Evolutionary conservation across 257 asterid genomes (phyloP), one percentile per base, ranked within the genome.

Genomic region (Solanum paucissectum): DNA sequence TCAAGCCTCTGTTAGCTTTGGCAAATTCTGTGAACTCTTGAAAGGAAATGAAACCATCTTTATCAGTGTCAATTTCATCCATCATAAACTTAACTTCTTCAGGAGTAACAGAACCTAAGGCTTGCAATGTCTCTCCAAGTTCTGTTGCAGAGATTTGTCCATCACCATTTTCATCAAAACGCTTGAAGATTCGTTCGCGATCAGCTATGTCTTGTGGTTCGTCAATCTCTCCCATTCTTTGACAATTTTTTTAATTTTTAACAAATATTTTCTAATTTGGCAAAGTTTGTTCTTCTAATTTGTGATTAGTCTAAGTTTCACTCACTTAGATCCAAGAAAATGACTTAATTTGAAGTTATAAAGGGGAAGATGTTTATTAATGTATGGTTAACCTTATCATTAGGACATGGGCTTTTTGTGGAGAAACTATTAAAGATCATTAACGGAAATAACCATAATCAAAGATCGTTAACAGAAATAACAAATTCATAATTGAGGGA

Each of bases 61-160:
- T 96, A 90, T 96, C 93, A 2, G 96, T 92, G 85, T 95, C 98
- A 34, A 95, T 93, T 91, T 96, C 99, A 29, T 84, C 91, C 98
- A 96, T 94, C 97, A 96, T 94, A 21, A 94, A 93, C 87, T 86
- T 90, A 10, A 94, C 95, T 87, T 96, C 98, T 3, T 94, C 98
- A 0, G 92, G 84, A 1, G 97, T 84, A 86, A 94, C 96, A 25
- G 96, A 92, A 36, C 98, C 98, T 1, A 96, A 91, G 13, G 91
- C 71, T 90, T 94, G 94, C 89, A 96, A 91, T 6, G 95, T 93
- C 60, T 95, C 98, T 8, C 96, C 95, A 2, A 96, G 92, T 94
- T 96, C 99, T 5, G 93, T 37, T 0, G 98, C 89, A 0, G 98
- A 96, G 66, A 96, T 94, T 82, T 94, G 92, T 8, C 98, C 98